phyloP scores from a whole-genome alignment of 2,329 filamentous ascomycete species.

The Leptosphaerulina australis region DNA sequence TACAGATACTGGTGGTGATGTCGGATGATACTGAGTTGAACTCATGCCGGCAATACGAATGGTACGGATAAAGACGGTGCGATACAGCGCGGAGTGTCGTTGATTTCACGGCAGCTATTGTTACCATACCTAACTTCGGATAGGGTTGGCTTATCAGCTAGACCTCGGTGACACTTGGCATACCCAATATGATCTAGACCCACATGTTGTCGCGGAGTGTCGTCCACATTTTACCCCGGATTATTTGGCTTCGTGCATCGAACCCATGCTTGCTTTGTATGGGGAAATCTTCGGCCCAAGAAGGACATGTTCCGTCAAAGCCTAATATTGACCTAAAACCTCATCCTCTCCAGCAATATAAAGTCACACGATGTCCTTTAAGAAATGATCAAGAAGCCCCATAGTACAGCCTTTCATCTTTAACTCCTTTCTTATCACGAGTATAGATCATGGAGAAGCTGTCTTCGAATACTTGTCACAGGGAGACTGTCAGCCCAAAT shows the following conservation, averaged over 20 bases:
- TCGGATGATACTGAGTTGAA: neutral
- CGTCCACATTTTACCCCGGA: neutral
- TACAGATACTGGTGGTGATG: neutral
- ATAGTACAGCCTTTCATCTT: neutral
- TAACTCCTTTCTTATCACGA: neutral
- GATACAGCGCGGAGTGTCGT: neutral
- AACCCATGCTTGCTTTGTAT: neutral
- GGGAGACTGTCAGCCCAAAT: neutral
- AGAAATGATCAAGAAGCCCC: neutral
- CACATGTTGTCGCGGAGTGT: neutral
- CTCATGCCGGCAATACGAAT: neutral
- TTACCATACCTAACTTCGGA: neutral
- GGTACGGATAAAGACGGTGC: neutral
- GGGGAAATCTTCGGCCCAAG: neutral
- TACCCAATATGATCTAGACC: neutral
- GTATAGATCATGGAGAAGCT: neutral
- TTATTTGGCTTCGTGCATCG: neutral
- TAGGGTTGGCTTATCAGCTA: neutral
- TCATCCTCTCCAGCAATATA: neutral
- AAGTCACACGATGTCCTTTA: neutral
- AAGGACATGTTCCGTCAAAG: neutral
- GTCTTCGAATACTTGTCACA: neutral
- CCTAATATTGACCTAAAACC: neutral
- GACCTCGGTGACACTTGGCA: neutral
- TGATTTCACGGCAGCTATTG: neutral